Base-by-base conservation (phyloP, 2,329 filamentous ascomycete species). In the Penicillium sp. region DNA sequence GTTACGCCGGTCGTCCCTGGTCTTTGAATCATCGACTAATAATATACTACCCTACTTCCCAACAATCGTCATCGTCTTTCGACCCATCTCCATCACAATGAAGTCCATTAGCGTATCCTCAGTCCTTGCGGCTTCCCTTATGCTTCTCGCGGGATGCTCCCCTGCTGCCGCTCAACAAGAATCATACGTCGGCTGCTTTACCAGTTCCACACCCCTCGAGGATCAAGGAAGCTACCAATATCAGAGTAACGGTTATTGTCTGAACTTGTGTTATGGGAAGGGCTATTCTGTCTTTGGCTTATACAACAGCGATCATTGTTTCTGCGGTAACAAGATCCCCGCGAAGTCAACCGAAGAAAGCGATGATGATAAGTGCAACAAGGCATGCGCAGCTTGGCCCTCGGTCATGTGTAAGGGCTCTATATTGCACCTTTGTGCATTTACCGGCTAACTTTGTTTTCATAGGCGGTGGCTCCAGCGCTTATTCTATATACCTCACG, bases 301-400 rank as follows among this genome's bases (percentile, higher is more conserved):
- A 49, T 85, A 83, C 7, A 82, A 83, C 19, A 85, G 85, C 17
- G 81, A 82, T 19, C 77, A 86, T 66, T 97, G 93, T 78, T 91
- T 83, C 71, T 96, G 93, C 71, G 93, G 92, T 62, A 79, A 87
- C 65, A 77, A 82, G 62, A 83, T 93, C 52, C 93, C 93, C 0
- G 81, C 88, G 17, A 70, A 80, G 45, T 79, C 79, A 17, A 79
- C 80, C 46, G 73, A 88, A 63, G 84, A 86, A 7, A 79, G n/a
- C 7, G 19, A 83, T 49, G 84, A 89, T 71, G 74, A 73, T 7
- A 78, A 87, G 17, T 97, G 93, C 79, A 82, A 86, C 71, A 84
- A 83, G 30, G 73, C 81, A 0, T 97, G 93, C 74, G 81, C 85
- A 26, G 90, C 87, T 8, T 93, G 81, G 69, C 78, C 78, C 23